These are phyloP conservation scores for Penicillium sp. DNA, from an alignment of 2,329 filamentous ascomycete genomes.

Conservation along the genomic window DNA sequence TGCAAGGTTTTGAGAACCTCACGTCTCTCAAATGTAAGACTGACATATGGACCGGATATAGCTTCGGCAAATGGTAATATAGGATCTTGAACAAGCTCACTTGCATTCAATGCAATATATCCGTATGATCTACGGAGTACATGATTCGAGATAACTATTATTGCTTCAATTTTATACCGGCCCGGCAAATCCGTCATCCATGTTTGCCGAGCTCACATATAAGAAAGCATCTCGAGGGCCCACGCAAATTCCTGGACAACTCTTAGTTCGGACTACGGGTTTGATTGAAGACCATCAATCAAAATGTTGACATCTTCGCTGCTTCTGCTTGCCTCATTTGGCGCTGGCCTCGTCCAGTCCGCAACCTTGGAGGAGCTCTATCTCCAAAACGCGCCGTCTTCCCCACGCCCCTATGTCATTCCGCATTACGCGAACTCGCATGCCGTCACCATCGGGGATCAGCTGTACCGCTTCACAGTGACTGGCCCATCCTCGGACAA, in stretches of 20 bases:
- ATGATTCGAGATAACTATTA: too few species aligned
- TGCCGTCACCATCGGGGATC: constrained; percentile 34
- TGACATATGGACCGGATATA: not conserved
- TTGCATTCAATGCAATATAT: too few species aligned
- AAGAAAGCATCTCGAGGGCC: not conserved
- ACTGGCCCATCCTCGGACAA: constrained; percentile 45
- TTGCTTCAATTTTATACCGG: not conserved
- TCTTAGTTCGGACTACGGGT: not conserved
- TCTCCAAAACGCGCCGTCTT: constrained; percentile 29
- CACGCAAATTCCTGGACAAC: too few species aligned
- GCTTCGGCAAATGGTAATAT: constrained; percentile 2
- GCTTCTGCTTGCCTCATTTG: constrained; percentile 9
- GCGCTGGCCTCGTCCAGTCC: not conserved
- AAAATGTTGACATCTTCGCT: constrained; percentile 11
- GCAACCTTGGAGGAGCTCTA: constrained; percentile 21
- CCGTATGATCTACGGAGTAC: not conserved
- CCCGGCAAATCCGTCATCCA: too few species aligned
- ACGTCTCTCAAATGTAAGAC: too few species aligned
- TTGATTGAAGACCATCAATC: not conserved
- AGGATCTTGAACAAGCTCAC: not conserved
- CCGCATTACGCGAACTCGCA: constrained; percentile 32
- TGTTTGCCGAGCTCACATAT: not conserved
- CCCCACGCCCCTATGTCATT: constrained; percentile 36
- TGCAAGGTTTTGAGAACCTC: too few species aligned
- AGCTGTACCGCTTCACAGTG: constrained; percentile 44